Evolutionary conservation across 805 yeast species (phyloP), one percentile per base, ranked within the genome.

Genomic region (Candida nonsorbophila): DNA sequence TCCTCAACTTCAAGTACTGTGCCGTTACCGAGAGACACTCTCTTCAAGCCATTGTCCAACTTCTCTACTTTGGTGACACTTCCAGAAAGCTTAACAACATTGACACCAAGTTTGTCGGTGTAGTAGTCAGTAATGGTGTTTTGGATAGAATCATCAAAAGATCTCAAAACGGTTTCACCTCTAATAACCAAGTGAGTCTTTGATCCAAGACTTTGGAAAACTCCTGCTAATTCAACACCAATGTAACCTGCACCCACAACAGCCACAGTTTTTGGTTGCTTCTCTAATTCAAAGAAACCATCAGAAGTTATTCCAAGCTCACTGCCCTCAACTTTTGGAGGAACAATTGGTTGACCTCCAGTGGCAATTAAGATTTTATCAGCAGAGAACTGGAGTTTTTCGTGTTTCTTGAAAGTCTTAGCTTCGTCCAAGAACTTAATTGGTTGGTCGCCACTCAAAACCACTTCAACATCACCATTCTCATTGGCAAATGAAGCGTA

Each of bases 241-340:
- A 92, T 92, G 63, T 92, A 92, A 24, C 99, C 99, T 21, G 96
- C 96, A 45, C 99, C 99, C 8, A 92, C 95, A 37, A 92, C 71
- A 2, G 94, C 97, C 16, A 90, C 97, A 27, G 79, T 72, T 58
- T 86, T 80, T 29, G 99, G 98, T 61, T 88, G 97, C 27, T 62
- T 50, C 36, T 73, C 79, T 42, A 92, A 67, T 40, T 73, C 74
- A 51, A 92, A 92, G 55, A 92, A 92, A 0, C 95, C 95, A 55
- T 92, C 95, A 13, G 96, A 85, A 30, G 82, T 77, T 37, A 77
- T 79, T 35, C 96, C 97, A 35, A 70, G 67, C 49, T 87, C 92
- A 28, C 79, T 75, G 28, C 97, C 97, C 32, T 79, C 80, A 27
- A 87, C 76, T 15, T 63, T 53, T 3, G 67, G 65, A 19, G 97